These are phyloP conservation scores for Solanum tarapatanum DNA, from an alignment of 257 asterid species.

Conservation along the genomic window DNA sequence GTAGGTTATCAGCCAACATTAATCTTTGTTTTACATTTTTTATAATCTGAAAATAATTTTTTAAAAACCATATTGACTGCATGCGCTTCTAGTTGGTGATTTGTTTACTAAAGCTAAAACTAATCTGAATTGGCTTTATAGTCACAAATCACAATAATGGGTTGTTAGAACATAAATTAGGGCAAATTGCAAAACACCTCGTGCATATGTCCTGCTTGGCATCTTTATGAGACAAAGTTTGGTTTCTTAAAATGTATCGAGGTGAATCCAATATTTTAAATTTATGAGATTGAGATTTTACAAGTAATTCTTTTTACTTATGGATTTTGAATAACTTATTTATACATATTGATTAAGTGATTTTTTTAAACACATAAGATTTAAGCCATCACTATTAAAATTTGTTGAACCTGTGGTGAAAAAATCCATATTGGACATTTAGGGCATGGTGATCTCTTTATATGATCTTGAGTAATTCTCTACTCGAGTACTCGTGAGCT, in stretches of 20 bases:
- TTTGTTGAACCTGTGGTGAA: background rate
- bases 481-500: too few relatives aligned
- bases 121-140: background rate
- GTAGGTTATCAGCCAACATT: background rate
- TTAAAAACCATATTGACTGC: background rate
- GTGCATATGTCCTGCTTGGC: background rate
- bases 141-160: background rate
- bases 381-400: rapidly evolving
- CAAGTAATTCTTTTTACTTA: background rate
- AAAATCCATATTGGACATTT: too few relatives aligned
- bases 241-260: background rate
- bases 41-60: background rate
- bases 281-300: background rate
- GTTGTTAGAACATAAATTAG: background rate
- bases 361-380: background rate
- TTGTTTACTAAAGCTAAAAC: background rate
- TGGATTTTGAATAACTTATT: background rate
- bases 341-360: background rate
- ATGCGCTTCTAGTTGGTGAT: background rate
- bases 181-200: background rate
- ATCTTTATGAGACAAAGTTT: background rate
- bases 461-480: too few relatives aligned
- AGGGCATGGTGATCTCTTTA: too few relatives aligned
- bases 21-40: background rate
- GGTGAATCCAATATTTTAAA: background rate